Base-by-base conservation (phyloP, 441 rosid genomes). In the Syzygium syzygioides region DNA sequence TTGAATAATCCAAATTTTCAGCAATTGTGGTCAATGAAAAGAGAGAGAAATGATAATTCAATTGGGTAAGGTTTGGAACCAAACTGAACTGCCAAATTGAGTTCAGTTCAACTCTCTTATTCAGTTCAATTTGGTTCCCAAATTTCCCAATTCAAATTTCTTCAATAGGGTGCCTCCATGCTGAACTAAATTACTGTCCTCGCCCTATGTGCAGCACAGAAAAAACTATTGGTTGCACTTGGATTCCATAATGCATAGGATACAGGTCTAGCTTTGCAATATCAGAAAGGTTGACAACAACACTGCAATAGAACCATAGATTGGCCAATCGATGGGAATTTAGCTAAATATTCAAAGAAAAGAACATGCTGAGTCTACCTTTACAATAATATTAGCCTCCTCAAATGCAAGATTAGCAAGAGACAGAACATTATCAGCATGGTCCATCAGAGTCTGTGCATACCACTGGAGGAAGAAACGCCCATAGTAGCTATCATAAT, bases 391-490 rank as follows among this genome's bases (percentile, higher is more conserved):
- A 88, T 91, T 94, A 66, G 92, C 91, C n/a, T 95, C 96, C 90
- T 95, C 98, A 87, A 95, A 95, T 17, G 96, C 96, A 83, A 95
- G 95, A 86, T 87, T 92, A 64, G 96, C 94, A 76, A 95, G 95
- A 89, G 96, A 95, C 89, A 95, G 90, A 88, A 95, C 95, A 57
- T 91, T 94, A 91, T 95, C 96, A 14, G 95, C 95, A 79, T 95
- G 96, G 79, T 90, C 92, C 79, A 92, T 92, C 64, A 95, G 90
- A 85, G 93, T 88, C 54, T 95, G 96, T 2, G 95, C 92, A 90
- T 95, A 95, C 98, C 98, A 95, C 37, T 92, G 93, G 88, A 95
- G 91, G 93, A 95, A 95, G 92, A 95, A 95, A 88, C 95, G 96
- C 66, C 98, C 98, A 26, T 94, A 94, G 92, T 95, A 95, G 93